These are phyloP conservation scores for Pseudogymnoascus sp. DNA, from an alignment of 2,329 filamentous ascomycete genomes.

Conservation along the genomic window DNA sequence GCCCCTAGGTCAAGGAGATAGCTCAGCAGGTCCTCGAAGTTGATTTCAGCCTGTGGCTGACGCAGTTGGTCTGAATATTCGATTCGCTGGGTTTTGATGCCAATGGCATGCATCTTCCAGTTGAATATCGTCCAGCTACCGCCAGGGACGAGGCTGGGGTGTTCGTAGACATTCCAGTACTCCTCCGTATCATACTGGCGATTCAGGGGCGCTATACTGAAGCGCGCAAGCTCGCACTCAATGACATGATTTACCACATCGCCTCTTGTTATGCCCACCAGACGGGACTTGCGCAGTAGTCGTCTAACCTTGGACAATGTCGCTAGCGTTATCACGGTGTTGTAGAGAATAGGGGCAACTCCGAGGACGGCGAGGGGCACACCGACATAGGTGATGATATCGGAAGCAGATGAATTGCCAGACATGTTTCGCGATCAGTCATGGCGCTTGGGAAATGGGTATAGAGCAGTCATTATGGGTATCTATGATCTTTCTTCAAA, in stretches of 20 bases:
- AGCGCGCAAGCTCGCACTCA: constrained; percentile 59
- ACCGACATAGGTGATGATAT: constrained; percentile 52
- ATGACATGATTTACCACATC: constrained; percentile 61
- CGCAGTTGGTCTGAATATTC: constrained; percentile 50
- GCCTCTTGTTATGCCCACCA: constrained; percentile 55
- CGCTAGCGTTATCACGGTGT: constrained; percentile 53
- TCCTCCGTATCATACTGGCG: constrained; percentile 45
- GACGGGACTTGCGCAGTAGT: constrained; percentile 49
- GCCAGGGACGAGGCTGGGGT: constrained; percentile 50
- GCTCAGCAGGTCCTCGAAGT: constrained; percentile 54
- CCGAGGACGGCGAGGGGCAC: constrained; percentile 54
- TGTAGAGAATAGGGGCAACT: constrained; percentile 61
- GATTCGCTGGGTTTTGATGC: constrained; percentile 55
- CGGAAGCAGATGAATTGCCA: constrained; percentile 32
- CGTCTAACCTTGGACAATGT: constrained; percentile 55
- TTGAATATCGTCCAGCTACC: constrained; percentile 61
- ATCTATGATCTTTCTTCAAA: constrained; percentile 3
- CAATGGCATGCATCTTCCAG: constrained; percentile 58
- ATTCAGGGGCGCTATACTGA: constrained; percentile 56
- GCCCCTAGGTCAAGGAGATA: constrained; percentile 60
- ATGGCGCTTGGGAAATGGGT: neutral
- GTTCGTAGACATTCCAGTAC: constrained; percentile 52
- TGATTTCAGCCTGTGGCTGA: constrained; percentile 43
- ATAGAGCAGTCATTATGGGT: neutral
- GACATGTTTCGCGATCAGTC: constrained; percentile 4